These are phyloP conservation scores for Paragyromitra xinjiangensis DNA, from an alignment of 495 filamentous ascomycete genomes.

Conservation along the genomic window DNA sequence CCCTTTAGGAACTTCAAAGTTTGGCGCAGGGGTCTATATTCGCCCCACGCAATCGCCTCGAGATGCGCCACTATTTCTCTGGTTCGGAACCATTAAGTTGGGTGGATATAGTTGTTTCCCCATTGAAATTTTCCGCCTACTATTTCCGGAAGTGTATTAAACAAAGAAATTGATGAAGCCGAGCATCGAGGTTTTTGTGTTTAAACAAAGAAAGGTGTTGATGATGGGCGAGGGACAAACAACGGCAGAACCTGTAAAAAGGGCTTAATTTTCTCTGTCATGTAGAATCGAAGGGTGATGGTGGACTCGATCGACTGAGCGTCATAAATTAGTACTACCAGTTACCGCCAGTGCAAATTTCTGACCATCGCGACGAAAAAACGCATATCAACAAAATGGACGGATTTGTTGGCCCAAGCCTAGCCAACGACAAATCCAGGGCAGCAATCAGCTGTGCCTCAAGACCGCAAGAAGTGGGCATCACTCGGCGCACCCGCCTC, in stretches of 20 bases:
- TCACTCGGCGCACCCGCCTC: background rate
- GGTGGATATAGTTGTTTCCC: background rate
- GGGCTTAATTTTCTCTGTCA: background rate
- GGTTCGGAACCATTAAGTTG: background rate
- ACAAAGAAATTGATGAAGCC: slow-evolving; percentile 17
- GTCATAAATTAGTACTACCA: background rate
- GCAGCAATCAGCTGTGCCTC: background rate
- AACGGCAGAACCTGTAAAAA: background rate
- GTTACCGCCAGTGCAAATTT: background rate
- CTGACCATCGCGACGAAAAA: background rate
- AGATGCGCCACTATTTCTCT: slow-evolving; percentile 2
- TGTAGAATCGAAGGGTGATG: background rate
- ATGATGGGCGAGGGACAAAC: background rate
- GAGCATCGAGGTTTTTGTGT: background rate
- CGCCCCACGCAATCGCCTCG: background rate
- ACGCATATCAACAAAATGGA: background rate
- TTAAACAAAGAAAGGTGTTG: slow-evolving; percentile 28
- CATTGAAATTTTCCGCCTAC: background rate
- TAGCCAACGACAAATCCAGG: too few relatives aligned
- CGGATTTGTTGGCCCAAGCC: slow-evolving; percentile 2
- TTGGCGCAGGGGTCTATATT: too few relatives aligned
- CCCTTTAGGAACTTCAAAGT: too few relatives aligned
- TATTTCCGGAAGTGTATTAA: background rate
- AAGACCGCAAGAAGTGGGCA: background rate
- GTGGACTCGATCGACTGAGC: background rate